Evolutionary conservation across 495 filamentous ascomycete species (phyloP), one percentile per base, ranked within the genome.

Genomic region (Cairneyella variabilis): DNA sequence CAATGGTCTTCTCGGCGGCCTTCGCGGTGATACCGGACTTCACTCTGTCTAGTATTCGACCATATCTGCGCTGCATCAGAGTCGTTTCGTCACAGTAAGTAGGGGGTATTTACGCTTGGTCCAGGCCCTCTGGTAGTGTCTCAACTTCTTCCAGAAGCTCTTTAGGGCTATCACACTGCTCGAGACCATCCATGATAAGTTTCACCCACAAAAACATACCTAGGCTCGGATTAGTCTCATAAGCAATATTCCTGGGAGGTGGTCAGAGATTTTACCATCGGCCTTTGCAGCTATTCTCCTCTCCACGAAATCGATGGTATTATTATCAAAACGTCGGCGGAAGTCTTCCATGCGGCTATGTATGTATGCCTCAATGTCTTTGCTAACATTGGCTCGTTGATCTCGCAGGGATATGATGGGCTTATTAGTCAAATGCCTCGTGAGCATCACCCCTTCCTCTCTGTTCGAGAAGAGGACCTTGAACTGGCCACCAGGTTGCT

Each of bases 391-490:
- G 20, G 14, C 27, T 18, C 46, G 12, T 49, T 32, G 14, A 17
- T 42, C 49, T 22, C 20, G n/a, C 1, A 42, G 22, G 2, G 49
- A 52, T n/a, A 52, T 52, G 10, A n/a, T 17, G 20, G 49, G 49
- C 23, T 30, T 26, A 14, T 12, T 32, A 1, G 14, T 41, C 14
- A 64, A 37, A 11, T n/a, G 28, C 21, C 55, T 58, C 1, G 23
- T 21, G 23, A 64, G 37, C 2, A 16, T 27, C 6, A 36, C 14
- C 22, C n/a, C 28, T 27, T 54, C 48, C n/a, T n/a, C n/a, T 44
- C 55, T 48, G 21, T 51, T 64, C 1, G 58, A 58, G 2, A 61
- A 12, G 3, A 64, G 28, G 14, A 59, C 18, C 32, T 59, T 58
- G 32, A 44, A 61, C 2, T 42, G 49, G 21, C 8, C 5, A 7